Evolutionary conservation across 306 rosid genomes (phyloP).

Genomic region (Vigna angularis): DNA sequence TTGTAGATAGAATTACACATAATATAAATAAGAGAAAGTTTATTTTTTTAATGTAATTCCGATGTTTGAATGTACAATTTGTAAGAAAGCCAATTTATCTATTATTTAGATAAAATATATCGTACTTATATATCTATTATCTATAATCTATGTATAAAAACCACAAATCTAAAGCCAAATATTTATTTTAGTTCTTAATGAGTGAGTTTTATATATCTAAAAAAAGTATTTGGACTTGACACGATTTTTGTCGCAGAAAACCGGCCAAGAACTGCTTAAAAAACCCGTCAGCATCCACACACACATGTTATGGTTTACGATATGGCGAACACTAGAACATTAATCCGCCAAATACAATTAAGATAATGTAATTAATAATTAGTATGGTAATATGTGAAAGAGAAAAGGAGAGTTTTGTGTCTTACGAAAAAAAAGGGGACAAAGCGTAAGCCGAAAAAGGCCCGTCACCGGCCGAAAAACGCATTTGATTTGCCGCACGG

Average conservation of each 20-base stretch:
- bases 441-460: conserved; percentile 64
- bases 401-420: conserved; percentile 49
- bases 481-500: conserved; percentile 29
- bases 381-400: conserved; percentile 28
- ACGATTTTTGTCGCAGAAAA: conserved; percentile 21
- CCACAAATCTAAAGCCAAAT: no score
- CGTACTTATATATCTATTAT: no score
- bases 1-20: no score
- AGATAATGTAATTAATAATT: not conserved
- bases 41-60: no score
- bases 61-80: no score
- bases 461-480: conserved; percentile 60
- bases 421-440: conserved; percentile 49
- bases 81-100: no score
- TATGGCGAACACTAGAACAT: not conserved
- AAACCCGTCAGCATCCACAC: not conserved
- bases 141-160: no score
- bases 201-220: no score
- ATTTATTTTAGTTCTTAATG: no score
- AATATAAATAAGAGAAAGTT: no score
- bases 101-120: no score
- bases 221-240: not conserved
- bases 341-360: not conserved
- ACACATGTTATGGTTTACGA: conserved; percentile 3
- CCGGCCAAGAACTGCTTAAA: conserved; percentile 47